Conservation (phyloP, 1,284 basidiomycete genomes). For the Cryptococcus jaspeensis region DNA sequence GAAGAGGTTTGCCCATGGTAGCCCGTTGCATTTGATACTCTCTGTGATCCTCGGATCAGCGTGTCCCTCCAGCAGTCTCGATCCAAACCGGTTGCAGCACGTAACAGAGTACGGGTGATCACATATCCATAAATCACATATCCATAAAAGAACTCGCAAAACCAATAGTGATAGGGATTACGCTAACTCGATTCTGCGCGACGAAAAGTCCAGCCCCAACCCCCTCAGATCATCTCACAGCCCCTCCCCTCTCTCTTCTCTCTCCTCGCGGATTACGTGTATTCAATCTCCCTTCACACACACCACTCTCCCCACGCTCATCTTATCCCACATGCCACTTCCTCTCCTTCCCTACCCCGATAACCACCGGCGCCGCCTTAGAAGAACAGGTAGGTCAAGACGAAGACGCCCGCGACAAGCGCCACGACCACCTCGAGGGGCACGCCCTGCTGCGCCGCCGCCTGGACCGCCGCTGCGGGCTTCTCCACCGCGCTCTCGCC, state of each 20-base stretch:
- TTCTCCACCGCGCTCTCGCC: constrained; percentile 32
- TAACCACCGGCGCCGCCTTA: constrained; percentile 13
- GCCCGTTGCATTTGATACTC: not conserved
- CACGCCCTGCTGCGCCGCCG: constrained; percentile 47
- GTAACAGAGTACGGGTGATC: too few relatives aligned
- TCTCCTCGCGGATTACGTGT: not conserved
- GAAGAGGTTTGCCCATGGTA: not conserved
- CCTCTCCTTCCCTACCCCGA: not conserved
- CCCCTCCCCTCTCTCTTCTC: not conserved
- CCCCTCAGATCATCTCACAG: not conserved
- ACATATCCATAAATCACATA: too few relatives aligned
- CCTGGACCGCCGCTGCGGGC: constrained; percentile 25
- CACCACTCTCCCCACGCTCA: too few relatives aligned
- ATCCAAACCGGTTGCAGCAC: not conserved
- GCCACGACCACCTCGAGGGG: constrained; percentile 58
- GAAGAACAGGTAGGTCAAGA: constrained; percentile 59
- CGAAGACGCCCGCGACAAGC: constrained; percentile 57
- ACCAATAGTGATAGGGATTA: too few relatives aligned
- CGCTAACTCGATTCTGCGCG: too few relatives aligned
- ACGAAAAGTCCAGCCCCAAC: too few relatives aligned
- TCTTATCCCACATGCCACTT: not conserved
- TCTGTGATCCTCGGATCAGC: not conserved
- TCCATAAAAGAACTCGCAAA: too few relatives aligned
- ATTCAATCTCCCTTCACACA: not conserved
- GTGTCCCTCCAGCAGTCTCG: not conserved